Evolutionary conservation across 768 basidiomycete genomes (phyloP).

Genomic region (Mycena maculata): DNA sequence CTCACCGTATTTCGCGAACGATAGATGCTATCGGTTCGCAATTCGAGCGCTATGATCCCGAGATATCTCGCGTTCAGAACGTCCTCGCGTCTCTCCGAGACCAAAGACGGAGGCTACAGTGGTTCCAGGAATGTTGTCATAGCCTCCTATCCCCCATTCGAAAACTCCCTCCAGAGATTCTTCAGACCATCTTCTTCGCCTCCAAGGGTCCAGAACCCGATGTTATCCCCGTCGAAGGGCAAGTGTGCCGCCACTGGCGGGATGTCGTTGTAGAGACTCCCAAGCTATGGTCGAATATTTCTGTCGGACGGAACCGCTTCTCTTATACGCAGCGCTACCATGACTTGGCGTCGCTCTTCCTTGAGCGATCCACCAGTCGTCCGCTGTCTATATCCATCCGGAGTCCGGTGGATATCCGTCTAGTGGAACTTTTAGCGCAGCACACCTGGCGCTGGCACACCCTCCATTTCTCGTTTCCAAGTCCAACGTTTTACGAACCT

Average conservation of each 20-base stretch:
- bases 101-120: background rate
- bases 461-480: background rate
- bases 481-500: background rate
- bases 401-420: background rate
- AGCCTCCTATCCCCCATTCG: conserved; percentile 27
- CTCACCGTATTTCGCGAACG: background rate
- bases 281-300: conserved; percentile 28
- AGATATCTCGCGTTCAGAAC: conserved; percentile 19
- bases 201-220: conserved; percentile 4
- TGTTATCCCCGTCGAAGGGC: conserved; percentile 21
- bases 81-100: conserved; percentile 17
- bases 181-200: conserved; percentile 21
- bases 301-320: conserved; percentile 29
- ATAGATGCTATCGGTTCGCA: conserved; percentile 7
- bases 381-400: conserved; percentile 17
- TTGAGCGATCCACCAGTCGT: conserved; percentile 17
- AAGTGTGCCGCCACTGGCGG: conserved; percentile 30
- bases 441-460: conserved; percentile 20
- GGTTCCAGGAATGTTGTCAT: conserved; percentile 15
- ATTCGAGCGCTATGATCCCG: conserved; percentile 21
- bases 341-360: conserved; percentile 28
- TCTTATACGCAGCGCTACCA: background rate
- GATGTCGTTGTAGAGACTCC: conserved; percentile 14
- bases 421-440: background rate
- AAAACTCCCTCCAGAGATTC: conserved; percentile 29